A percentile compares a stretch with the other conserved stretches of the same genome.
These are phyloP conservation scores for Pseudogymnoascus sp. DNA, from an alignment of 2,329 filamentous ascomycete genomes.

Conservation along the genomic window DNA sequence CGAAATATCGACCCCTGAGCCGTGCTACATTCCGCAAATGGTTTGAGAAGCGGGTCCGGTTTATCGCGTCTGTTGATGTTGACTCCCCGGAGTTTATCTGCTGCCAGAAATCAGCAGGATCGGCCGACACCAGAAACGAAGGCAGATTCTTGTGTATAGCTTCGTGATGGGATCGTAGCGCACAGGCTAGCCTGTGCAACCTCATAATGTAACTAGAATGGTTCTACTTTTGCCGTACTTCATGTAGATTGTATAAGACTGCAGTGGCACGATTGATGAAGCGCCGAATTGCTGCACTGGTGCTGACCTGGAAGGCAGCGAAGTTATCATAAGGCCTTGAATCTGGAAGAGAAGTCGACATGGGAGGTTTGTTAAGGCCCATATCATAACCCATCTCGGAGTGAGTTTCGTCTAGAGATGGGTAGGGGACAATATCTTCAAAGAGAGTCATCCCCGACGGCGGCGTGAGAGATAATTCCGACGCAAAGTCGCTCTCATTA, in stretches of 20 bases:
- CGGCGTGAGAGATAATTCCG: conserved; percentile 24
- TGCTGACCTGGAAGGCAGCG: conserved; percentile 28
- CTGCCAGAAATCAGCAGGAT: conserved; percentile 15
- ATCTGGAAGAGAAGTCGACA: neutral
- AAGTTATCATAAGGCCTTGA: conserved; percentile 20
- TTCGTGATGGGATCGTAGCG: conserved; percentile 14
- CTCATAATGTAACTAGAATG: conserved; percentile 22
- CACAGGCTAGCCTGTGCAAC: conserved; percentile 23
- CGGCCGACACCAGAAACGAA: conserved; percentile 17
- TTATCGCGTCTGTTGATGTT: neutral
- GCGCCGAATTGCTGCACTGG: conserved; percentile 27
- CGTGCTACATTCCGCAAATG: conserved; percentile 28
- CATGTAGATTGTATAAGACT: conserved; percentile 26
- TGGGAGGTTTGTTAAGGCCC: neutral
- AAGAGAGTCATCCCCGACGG: conserved; percentile 28
- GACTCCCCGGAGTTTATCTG: neutral
- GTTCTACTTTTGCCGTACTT: conserved; percentile 13
- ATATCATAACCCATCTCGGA: neutral
- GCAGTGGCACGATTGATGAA: conserved; percentile 29
- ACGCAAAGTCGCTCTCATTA: conserved; percentile 28
- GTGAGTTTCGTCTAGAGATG: conserved; percentile 10
- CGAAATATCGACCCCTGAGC: conserved; percentile 26
- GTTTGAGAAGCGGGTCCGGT: conserved; percentile 19
- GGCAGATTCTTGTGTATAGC: conserved; percentile 27
- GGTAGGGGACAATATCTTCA: conserved; percentile 26